Conservation (phyloP, 1,284 basidiomycete genomes). For the Ustilago trichophora region DNA sequence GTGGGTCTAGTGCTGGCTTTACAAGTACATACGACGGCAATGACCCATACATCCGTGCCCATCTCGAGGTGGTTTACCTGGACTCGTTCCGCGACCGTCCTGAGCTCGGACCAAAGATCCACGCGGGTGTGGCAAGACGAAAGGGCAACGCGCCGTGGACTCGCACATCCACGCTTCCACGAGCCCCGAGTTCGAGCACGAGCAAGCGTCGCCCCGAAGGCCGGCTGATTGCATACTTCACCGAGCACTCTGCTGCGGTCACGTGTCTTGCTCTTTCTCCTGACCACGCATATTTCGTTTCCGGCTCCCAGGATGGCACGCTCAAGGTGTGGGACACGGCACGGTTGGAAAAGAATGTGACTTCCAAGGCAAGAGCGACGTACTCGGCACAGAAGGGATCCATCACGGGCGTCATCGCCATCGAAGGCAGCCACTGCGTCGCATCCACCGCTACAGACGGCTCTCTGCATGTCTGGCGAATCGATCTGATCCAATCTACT, state of each 20-base stretch:
- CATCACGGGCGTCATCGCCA: conserved; percentile 64
- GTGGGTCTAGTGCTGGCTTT: conserved; percentile 23
- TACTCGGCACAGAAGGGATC: conserved; percentile 65
- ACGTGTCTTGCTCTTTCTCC: conserved; percentile 86
- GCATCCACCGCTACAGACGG: conserved; percentile 67
- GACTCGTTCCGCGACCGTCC: conserved; percentile 52
- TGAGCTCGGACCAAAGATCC: conserved; percentile 40
- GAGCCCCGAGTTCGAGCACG: conserved; percentile 27
- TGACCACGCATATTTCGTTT: conserved; percentile 92
- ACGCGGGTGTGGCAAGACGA: conserved; percentile 21
- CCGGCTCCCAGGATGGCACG: conserved; percentile 83
- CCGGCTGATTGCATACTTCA: conserved; percentile 60
- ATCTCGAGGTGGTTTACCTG: conserved; percentile 57
- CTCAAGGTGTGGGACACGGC: conserved; percentile 86
- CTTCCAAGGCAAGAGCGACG: conserved; percentile 67
- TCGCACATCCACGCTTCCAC: conserved; percentile 12
- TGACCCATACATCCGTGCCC: conserved; percentile 63
- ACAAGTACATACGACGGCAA: conserved; percentile 60
- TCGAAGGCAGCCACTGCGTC: conserved; percentile 68
- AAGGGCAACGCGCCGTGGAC: conserved; percentile 13
- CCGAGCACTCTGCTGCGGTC: conserved; percentile 70
- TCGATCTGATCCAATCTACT: conserved; percentile 61
- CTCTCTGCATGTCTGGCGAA: conserved; percentile 66
- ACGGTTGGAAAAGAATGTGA: conserved; percentile 78
- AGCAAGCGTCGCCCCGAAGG: conserved; percentile 61